A percentile compares a stretch with the other conserved stretches of the same genome.
Evolutionary conservation across 306 rosid genomes (phyloP).

Genomic region (Trichosanthes truncata): DNA sequence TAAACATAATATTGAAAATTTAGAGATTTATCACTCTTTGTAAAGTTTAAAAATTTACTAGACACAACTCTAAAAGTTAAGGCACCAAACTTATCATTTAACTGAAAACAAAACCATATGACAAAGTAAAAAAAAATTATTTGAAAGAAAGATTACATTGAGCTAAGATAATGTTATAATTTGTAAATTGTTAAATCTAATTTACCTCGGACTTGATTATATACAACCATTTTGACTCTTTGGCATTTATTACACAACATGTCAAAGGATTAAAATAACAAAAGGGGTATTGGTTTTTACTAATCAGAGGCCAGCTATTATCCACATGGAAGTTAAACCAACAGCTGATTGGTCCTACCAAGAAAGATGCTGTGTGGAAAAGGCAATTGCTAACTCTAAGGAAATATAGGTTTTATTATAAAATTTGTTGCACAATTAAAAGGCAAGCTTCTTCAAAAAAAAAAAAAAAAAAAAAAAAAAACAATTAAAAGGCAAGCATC

Average conservation of each 20-base stretch:
- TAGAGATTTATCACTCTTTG: too few relatives aligned
- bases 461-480: too few relatives aligned
- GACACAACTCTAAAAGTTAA: too few relatives aligned
- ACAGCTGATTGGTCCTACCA: not conserved
- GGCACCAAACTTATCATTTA: too few relatives aligned
- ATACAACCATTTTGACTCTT: not conserved
- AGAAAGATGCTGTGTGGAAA: not conserved
- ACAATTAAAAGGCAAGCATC: too few relatives aligned
- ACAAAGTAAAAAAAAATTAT: too few relatives aligned
- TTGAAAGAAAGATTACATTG: not conserved
- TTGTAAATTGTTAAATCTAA: not conserved
- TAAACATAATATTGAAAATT: too few relatives aligned
- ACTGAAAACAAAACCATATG: too few relatives aligned
- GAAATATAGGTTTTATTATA: not conserved
- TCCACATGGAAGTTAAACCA: not conserved
- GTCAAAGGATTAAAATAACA: not conserved
- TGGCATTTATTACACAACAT: not conserved
- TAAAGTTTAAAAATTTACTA: too few relatives aligned
- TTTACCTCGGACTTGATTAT: not conserved
- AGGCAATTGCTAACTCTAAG: not conserved
- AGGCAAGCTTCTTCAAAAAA: not conserved
- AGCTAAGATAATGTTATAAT: not conserved
- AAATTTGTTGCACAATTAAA: not conserved
- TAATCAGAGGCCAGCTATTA: not conserved
- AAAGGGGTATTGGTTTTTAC: not conserved